Percentiles rank a stretch among this genome's conserved stretches.
Evolutionary conservation across 495 filamentous ascomycete genomes (phyloP).

Genomic region (Parachaetomium inaequale): DNA sequence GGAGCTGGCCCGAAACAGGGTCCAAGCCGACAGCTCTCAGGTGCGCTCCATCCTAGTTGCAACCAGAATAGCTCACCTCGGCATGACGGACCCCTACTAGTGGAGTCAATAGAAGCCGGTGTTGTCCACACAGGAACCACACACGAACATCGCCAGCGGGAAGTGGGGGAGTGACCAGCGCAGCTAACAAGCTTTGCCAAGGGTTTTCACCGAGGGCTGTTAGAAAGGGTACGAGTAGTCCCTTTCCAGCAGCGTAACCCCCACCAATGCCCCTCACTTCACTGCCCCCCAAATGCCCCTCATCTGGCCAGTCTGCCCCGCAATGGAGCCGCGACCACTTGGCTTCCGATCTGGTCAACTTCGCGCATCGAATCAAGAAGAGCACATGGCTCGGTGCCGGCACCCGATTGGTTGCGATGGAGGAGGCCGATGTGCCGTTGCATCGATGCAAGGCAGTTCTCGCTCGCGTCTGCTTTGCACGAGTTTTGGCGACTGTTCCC

Average conservation of each 20-base stretch:
- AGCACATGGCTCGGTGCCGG: slow-evolving; percentile 28
- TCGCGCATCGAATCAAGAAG: slow-evolving; percentile 20
- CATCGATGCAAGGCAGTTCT: not conserved
- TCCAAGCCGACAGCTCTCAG: not conserved
- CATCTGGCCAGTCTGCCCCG: slow-evolving; percentile 18
- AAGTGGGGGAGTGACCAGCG: not conserved
- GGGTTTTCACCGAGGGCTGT: not conserved
- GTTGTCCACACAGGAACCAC: not conserved
- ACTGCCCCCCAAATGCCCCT: slow-evolving; percentile 6
- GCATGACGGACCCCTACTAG: not conserved
- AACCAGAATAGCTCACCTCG: no score
- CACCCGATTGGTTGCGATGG: slow-evolving; percentile 25
- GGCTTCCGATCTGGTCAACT: slow-evolving; percentile 21
- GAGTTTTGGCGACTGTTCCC: not conserved
- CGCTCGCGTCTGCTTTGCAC: not conserved
- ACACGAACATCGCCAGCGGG: not conserved
- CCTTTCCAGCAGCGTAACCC: not conserved
- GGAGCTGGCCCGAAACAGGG: not conserved
- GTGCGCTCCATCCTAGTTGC: not conserved
- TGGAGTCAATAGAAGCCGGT: not conserved
- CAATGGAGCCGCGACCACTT: slow-evolving; percentile 12
- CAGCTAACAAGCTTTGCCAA: slow-evolving; percentile 6
- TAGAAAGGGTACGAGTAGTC: not conserved
- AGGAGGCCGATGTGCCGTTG: not conserved
- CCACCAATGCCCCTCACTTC: not conserved